Evolutionary conservation across 371 early-diverging fungal species (phyloP).

Genomic region (Chytridium lagenaria): DNA sequence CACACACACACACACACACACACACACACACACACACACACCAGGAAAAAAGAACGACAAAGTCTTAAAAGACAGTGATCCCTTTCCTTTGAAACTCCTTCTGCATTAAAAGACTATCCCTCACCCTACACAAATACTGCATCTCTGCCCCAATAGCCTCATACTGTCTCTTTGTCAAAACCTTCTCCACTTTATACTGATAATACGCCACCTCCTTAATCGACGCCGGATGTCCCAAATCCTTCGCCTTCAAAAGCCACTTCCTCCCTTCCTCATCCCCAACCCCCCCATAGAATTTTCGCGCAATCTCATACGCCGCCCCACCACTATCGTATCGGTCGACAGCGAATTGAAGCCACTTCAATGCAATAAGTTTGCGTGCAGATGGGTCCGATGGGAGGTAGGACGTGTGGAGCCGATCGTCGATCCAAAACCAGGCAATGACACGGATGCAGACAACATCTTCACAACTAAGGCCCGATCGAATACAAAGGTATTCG

Average conservation of each 20-base stretch:
- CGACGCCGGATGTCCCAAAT: neutral
- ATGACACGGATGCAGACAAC: neutral
- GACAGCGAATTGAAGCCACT: neutral
- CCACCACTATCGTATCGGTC: slow-evolving; percentile 1
- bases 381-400: neutral
- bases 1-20: too few relatives aligned
- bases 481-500: slow-evolving; percentile 3
- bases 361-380: neutral
- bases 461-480: slow-evolving; percentile 9
- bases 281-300: neutral
- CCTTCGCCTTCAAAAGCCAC: neutral
- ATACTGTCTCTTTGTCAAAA: neutral
- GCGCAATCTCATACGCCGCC: slow-evolving; percentile 11
- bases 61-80: neutral
- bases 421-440: neutral
- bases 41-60: too few relatives aligned
- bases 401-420: neutral
- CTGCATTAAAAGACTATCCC: neutral
- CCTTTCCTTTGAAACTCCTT: neutral
- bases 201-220: neutral
- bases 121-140: neutral
- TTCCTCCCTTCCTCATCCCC: neutral
- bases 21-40: too few relatives aligned
- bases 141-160: neutral
- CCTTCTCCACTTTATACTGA: neutral